Evolutionary conservation across 257 asterid species (phyloP), one percentile per base, ranked within the genome.

Genomic region (Avicennia marina): DNA sequence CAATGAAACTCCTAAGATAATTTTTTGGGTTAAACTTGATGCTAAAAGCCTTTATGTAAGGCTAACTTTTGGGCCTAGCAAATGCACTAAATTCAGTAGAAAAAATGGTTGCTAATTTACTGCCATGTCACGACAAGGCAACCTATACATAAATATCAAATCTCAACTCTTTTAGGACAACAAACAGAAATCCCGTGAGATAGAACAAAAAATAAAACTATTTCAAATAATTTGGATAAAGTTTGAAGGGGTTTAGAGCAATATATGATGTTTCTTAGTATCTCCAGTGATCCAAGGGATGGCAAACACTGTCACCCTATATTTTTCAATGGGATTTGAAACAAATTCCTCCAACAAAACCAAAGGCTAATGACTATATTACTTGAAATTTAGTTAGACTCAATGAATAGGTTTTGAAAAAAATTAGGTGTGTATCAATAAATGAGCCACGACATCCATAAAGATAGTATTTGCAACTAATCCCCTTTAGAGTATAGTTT

Each of bases 71-170:
- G 82, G 56, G 54, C 89, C 75, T n/a, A 51, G 75, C 55, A 49
- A 73, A 75, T 9, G 81, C 56, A 25, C 82, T 71, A 58, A 90
- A 83, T 52, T 88, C 86, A 45, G 78, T 54, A 15, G 90, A 77
- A 53, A 82, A 70, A 63, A 58, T 63, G 69, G 86, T 75, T 62
- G 87, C 79, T 60, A 93, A 44, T 68, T 76, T 18, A 89, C 81
- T 56, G 95, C 94, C 96, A 88, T 88, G 62, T 66, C 26, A n/a
- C n/a, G n/a, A n/a, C n/a, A n/a, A n/a, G n/a, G 7, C 40, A 56
- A 72, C 62, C 94, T 81, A 89, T 75, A 70, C 29, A 15, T 40
- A 2, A 46, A n/a, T 21, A 41, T 44, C 27, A 40, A 20, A 55
- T 7, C 17, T 40, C 1, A n/a, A 61, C 43, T 24, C 48, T 7